phyloP scores from a whole-genome alignment of 2,329 filamentous ascomycete genomes.

The Aspergillus chevalieri region DNA sequence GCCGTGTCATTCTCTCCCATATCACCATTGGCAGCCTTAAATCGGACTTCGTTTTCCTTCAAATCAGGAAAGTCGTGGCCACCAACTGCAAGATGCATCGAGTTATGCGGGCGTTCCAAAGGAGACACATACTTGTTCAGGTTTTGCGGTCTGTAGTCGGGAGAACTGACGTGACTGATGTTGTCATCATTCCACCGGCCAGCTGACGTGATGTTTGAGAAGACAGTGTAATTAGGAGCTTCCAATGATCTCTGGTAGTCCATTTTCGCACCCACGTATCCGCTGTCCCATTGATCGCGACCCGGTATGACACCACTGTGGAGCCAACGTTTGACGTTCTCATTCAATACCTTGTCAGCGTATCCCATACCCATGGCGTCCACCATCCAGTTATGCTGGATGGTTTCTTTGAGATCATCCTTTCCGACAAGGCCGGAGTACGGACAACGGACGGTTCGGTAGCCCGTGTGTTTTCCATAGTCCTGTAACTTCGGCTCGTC shows the following conservation, averaged over 20 bases:
- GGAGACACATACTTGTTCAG: neutral
- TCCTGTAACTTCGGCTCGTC: neutral
- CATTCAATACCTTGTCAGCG: neutral
- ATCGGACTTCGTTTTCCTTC: neutral
- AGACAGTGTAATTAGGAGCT: conserved; percentile 29
- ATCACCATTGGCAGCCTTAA: conserved; percentile 24
- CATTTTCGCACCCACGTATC: neutral
- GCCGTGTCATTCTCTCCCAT: conserved; percentile 32
- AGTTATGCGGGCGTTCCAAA: conserved; percentile 2
- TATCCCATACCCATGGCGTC: neutral
- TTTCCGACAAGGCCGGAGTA: conserved; percentile 1
- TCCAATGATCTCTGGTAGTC: conserved; percentile 14
- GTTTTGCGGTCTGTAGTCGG: neutral
- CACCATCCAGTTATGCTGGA: neutral
- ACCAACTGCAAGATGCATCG: conserved; percentile 2
- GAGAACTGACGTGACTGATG: neutral
- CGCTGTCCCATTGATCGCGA: neutral
- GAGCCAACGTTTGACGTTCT: neutral
- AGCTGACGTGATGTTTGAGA: conserved; percentile 25
- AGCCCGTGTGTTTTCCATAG: neutral
- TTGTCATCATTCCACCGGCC: conserved; percentile 14
- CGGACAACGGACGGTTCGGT: neutral
- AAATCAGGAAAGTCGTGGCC: neutral
- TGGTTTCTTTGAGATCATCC: neutral
- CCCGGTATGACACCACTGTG: neutral